Percentiles rank a stretch among this genome's conserved stretches.
Evolutionary conservation across 208 protist genomes (phyloP).

Genomic region (Herpetomonas samuelpessoai): DNA sequence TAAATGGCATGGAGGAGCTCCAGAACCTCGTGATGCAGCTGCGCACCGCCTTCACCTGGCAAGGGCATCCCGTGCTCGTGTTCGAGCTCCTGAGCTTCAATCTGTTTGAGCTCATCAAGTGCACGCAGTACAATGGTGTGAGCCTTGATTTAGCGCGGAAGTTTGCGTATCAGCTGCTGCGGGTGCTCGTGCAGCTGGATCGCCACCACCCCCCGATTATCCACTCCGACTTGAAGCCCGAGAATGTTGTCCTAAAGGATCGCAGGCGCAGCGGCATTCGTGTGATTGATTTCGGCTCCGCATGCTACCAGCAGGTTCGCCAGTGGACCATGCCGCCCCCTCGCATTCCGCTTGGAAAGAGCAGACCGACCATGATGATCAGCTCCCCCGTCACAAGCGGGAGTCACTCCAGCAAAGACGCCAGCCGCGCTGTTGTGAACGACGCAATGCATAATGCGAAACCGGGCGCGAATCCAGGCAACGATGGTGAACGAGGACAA

Average conservation of each 20-base stretch:
- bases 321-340: conserved; percentile 19
- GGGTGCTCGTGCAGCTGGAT: conserved; percentile 91
- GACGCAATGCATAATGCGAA: too few species aligned
- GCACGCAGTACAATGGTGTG: conserved; percentile 86
- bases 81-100: conserved; percentile 97
- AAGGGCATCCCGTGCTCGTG: conserved; percentile 95
- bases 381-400: too few species aligned
- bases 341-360: conserved; percentile 12
- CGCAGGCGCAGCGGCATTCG: conserved; percentile 91
- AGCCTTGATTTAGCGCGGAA: conserved; percentile 87
- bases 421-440: too few species aligned
- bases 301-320: conserved; percentile 79
- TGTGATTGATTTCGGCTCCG: conserved; percentile 98
- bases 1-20: conserved; percentile 53
- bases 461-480: background rate
- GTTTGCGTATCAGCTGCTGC: conserved; percentile 95
- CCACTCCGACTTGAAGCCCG: conserved; percentile 98
- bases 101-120: conserved; percentile 95
- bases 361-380: background rate
- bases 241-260: conserved; percentile 92
- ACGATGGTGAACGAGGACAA: background rate
- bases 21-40: conserved; percentile 76
- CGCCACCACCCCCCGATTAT: conserved; percentile 92
- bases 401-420: too few species aligned
- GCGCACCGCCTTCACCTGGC: conserved; percentile 78